Percentiles rank a stretch among this genome's conserved stretches.
Conservation (phyloP, 805 yeast species). For the Zygosaccharomyces bailii region DNA sequence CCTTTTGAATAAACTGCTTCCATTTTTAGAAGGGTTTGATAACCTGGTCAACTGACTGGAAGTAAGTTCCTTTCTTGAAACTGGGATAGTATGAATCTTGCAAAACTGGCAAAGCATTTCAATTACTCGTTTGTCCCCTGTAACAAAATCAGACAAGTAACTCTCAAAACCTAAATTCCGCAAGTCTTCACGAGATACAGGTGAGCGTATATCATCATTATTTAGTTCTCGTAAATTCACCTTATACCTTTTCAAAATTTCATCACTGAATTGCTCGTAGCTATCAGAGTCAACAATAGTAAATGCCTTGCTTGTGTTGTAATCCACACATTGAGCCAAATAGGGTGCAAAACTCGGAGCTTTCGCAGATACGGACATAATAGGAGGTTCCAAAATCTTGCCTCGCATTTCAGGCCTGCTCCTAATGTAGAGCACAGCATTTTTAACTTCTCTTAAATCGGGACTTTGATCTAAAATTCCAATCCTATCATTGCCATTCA, state of each 20-base stretch:
- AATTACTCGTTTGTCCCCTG: conserved; percentile 70
- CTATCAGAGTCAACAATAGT: conserved; percentile 54
- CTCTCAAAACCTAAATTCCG: conserved; percentile 70
- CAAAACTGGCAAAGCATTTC: conserved; percentile 62
- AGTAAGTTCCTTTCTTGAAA: conserved; percentile 46
- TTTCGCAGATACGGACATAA: conserved; percentile 55
- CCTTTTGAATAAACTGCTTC: conserved; percentile 48
- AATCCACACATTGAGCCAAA: conserved; percentile 55
- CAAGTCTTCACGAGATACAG: conserved; percentile 38
- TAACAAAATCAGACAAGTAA: conserved; percentile 62
- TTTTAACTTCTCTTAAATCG: conserved; percentile 34
- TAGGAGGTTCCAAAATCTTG: conserved; percentile 68
- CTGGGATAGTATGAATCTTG: conserved; percentile 59
- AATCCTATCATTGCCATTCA: conserved; percentile 50
- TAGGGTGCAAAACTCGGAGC: conserved; percentile 50
- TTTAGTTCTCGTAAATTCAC: conserved; percentile 56
- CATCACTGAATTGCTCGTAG: conserved; percentile 44
- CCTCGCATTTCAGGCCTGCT: conserved; percentile 39
- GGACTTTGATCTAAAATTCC: conserved; percentile 40
- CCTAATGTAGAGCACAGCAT: conserved; percentile 36
- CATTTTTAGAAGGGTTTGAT: conserved; percentile 37
- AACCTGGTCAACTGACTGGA: conserved; percentile 40
- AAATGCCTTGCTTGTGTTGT: conserved; percentile 54
- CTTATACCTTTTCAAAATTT: conserved; percentile 44
- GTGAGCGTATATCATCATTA: conserved; percentile 20